A percentile compares a stretch with the other conserved stretches of the same genome.
Conservation (phyloP, 805 yeast genomes). For the Vanderwaltozyma tropicalis region DNA sequence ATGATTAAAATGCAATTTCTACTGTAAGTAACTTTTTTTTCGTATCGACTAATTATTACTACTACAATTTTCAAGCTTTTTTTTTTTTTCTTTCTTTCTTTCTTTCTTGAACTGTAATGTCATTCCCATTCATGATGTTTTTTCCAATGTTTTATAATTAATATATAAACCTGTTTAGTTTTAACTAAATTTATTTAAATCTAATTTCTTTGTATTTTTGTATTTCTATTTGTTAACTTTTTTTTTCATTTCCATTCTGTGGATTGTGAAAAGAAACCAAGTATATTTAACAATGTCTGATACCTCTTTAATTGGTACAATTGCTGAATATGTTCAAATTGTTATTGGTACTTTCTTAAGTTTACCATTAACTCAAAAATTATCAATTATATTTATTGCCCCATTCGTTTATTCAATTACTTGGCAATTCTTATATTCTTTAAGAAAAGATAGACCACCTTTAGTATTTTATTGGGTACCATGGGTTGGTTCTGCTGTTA, state of each 20-base stretch:
- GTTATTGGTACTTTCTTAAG: slow-evolving; percentile 17
- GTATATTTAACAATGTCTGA: slow-evolving; percentile 2
- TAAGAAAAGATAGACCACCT: slow-evolving; percentile 77
- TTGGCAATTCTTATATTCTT: slow-evolving; percentile 59
- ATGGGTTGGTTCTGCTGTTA: slow-evolving; percentile 86
- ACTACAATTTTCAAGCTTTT: no score
- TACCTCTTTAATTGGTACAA: slow-evolving; percentile 11
- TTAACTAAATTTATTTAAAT: no score
- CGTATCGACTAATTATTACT: no score
- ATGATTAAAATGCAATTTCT: no score
- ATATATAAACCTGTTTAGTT: no score
- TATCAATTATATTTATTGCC: slow-evolving; percentile 25
- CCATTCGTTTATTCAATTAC: slow-evolving; percentile 57
- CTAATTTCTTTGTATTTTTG: no score
- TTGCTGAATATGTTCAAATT: slow-evolving; percentile 9
- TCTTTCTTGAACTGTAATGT: no score
- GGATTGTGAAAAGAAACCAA: no score
- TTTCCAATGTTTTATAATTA: no score
- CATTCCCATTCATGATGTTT: no score
- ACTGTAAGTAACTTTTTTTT: no score
- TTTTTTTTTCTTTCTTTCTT: no score
- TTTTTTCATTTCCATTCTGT: not conserved
- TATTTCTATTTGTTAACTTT: not conserved
- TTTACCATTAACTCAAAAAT: slow-evolving; percentile 30
- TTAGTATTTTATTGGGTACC: slow-evolving; percentile 88